Base-by-base conservation (phyloP, 768 basidiomycete genomes). In the Suillus lakei region DNA sequence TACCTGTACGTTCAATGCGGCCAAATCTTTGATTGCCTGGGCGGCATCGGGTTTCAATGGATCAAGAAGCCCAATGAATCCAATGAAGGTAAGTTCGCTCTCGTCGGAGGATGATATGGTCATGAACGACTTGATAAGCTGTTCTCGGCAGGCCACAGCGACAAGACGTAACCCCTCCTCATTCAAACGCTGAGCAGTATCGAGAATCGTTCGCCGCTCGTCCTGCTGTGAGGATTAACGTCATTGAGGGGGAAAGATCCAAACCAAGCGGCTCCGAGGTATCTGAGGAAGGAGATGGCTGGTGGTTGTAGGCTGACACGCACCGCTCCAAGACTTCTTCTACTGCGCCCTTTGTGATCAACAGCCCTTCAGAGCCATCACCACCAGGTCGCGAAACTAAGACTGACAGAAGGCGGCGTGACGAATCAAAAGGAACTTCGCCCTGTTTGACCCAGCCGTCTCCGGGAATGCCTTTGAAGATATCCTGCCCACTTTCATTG, bases 341-440 rank as follows among this genome's bases (percentile, higher is more conserved):
- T 8, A 75, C 77, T 1, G 75, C 75, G 10, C 75, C 75, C 38
- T 76, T 76, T 30, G 75, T 77, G 44, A 76, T 67, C 2, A 76
- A 54, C 30, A 78, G 34, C 5, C 71, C 71, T 32, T 73, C 75
- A 21, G 44, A 69, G 23, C 65, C 62, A 26, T 34, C 41, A 9
- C 28, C 38, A 50, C 64, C 67, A 26, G 56, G 43, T 23, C n/a
- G 61, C 75, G 77, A 77, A 1, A 81, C 73, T 2, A 78, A 76
- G 18, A 78, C 39, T 23, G 77, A 78, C 38, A 78, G 77, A 66
- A 78, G 71, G 44, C 78, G 77, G 55, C 78, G 76, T 6, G 78
- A 67, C 15, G 78, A 79, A 62, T 78, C 78, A 44, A 78, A 78
- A 28, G 77, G 77, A 66, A 78, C 74, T 68, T 78, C 77, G 7